Evolutionary conservation across 768 basidiomycete species (phyloP), one percentile per base, ranked within the genome.

Genomic region (Calocera viscosa): DNA sequence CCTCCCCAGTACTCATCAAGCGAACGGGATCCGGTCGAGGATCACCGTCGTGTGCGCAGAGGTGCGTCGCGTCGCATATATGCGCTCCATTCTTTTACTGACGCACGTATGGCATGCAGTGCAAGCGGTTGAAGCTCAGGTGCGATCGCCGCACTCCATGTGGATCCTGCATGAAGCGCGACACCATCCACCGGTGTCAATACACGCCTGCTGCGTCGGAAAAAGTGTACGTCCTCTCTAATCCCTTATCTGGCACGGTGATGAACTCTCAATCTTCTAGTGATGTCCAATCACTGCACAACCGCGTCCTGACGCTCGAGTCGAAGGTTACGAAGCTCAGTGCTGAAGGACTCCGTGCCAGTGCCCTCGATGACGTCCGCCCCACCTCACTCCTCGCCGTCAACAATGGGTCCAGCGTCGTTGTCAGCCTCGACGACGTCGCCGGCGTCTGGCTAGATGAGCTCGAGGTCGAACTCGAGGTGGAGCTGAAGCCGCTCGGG

Each of bases 121-220:
- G 90, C 79, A 92, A 92, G 75, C 88, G 90, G 2, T 81, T 92
- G 65, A 93, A 93, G 72, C 81, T 92, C 65, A 90, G 87, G 78
- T 93, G 90, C 73, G 90, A 92, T 77, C 79, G 90, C 40, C 82
- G 86, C 24, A 84, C 81, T 1, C 90, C 90, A 0, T 92, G 90
- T 70, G 84, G 84, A 0, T 86, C 85, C 30, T 92, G 91, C 71
- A 81, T 84, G 19, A 91, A 91, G 73, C 86, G 90, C 68, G 87
- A 89, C 72, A 89, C 88, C 0, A 82, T 87, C 12, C 77, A 79
- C 2, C 80, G 87, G 70, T 91, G 89, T 71, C 80, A 87, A 3
- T 91, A 91, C 74, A 89, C 89, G 0, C 84, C 88, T 26, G 89
- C 88, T 17, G 90, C 90, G 0, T 86, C 88, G 19, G 90, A 92